phyloP scores from a whole-genome alignment of 768 basidiomycete species.

The Cyclocybe aegerita region DNA sequence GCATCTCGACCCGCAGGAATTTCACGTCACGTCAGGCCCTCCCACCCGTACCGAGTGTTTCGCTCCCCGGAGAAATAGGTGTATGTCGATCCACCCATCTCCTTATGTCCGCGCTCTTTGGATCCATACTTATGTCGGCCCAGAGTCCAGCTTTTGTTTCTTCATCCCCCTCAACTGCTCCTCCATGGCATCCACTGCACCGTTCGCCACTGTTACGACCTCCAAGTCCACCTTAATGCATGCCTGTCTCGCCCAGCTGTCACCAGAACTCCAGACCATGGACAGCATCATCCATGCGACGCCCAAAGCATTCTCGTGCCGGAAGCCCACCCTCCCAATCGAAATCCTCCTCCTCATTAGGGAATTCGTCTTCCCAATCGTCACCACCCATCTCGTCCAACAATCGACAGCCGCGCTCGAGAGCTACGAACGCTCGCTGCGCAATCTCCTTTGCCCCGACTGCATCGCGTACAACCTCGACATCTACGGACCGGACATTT shows the following conservation, averaged over 20 bases:
- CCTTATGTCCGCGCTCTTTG: slow-evolving; percentile 17
- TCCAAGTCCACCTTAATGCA: slow-evolving; percentile 50
- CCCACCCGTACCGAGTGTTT: slow-evolving; percentile 7
- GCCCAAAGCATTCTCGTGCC: slow-evolving; percentile 9
- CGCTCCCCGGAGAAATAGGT: slow-evolving; percentile 9
- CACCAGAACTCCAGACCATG: slow-evolving; percentile 43
- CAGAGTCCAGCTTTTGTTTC: background rate
- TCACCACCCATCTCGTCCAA: slow-evolving; percentile 40
- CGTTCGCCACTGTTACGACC: slow-evolving; percentile 23
- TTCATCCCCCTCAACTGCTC: background rate
- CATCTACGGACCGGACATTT: slow-evolving; percentile 52
- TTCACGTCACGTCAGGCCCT: slow-evolving; percentile 37
- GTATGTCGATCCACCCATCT: slow-evolving; percentile 13
- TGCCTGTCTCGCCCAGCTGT: slow-evolving; percentile 48
- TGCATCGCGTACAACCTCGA: slow-evolving; percentile 52
- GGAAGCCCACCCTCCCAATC: slow-evolving; percentile 34
- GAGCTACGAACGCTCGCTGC: slow-evolving; percentile 38
- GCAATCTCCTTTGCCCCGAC: slow-evolving; percentile 44
- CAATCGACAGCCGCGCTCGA: slow-evolving; percentile 42
- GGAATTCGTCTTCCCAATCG: slow-evolving; percentile 38
- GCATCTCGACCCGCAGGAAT: slow-evolving; percentile 26
- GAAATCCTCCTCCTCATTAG: slow-evolving; percentile 58
- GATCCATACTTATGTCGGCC: slow-evolving; percentile 12
- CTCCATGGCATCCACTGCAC: slow-evolving; percentile 17
- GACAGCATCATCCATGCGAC: slow-evolving; percentile 33